A percentile compares a stretch with the other conserved stretches of the same genome.
Conservation (phyloP, 2,329 filamentous ascomycete species). For the Colletotrichum plurivorum region DNA sequence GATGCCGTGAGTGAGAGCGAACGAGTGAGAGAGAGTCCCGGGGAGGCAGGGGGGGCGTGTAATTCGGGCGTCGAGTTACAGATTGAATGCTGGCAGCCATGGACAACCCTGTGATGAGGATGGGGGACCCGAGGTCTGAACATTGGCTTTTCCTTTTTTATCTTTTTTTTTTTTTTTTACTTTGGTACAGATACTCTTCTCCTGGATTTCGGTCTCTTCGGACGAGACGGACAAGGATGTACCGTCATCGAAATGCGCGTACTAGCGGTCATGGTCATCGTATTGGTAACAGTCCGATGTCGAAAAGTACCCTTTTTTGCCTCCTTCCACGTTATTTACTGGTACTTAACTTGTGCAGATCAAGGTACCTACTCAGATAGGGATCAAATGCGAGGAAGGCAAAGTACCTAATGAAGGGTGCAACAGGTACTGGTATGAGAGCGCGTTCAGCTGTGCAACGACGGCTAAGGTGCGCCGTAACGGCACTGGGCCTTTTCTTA, state of each 20-base stretch:
- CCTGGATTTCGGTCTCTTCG: background rate
- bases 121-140: conserved; percentile 1
- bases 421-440: too few species aligned
- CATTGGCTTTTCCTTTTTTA: conserved; percentile 12
- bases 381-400: background rate
- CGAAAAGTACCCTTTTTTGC: conserved; percentile 2
- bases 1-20: conserved; percentile 1
- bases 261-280: background rate
- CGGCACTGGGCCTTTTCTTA: conserved; percentile 6
- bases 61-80: conserved; percentile 22
- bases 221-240: conserved; percentile 16
- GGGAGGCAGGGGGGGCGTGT: conserved; percentile 6
- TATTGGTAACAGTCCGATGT: background rate
- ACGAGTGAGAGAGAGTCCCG: background rate
- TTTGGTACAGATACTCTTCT: too few species aligned
- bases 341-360: background rate
- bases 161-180: background rate
- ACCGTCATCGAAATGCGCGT: background rate
- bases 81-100: conserved; percentile 33
- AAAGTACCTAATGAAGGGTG: background rate
- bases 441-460: background rate
- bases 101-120: conserved; percentile 26
- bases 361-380: too few species aligned
- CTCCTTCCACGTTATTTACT: background rate
- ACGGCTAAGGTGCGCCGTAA: background rate